Conservation (phyloP, 2,329 filamentous ascomycete species). For the Hypoxylon sp. region DNA sequence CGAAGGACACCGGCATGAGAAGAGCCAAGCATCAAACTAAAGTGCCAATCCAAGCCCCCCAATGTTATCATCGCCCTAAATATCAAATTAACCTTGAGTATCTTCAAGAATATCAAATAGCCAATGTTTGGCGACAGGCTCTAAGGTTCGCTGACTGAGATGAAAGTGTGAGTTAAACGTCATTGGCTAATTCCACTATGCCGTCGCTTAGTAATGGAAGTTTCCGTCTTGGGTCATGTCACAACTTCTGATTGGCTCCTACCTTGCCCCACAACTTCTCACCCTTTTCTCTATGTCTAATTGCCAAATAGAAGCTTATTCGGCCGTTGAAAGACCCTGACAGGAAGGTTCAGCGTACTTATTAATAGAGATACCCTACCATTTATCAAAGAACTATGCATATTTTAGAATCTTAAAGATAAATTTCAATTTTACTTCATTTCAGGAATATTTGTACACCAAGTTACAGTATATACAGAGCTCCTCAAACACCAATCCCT, state of each 20-base stretch:
- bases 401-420: not conserved
- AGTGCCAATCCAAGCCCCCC: not conserved
- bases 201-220: not conserved
- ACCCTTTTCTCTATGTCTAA: not conserved
- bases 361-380: not conserved
- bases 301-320: not conserved
- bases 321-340: not conserved
- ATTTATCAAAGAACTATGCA: not conserved
- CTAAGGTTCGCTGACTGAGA: not conserved
- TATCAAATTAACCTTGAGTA: not conserved
- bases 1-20: not conserved
- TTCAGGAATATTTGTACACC: conserved; percentile 19
- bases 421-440: conserved; percentile 55
- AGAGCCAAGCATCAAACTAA: not conserved
- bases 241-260: not conserved
- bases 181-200: not conserved
- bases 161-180: not conserved
- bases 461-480: conserved; percentile 25
- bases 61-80: not conserved
- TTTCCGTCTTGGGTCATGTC: conserved; percentile 6
- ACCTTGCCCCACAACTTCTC: no score
- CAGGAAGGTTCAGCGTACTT: not conserved
- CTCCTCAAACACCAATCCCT: conserved; percentile 31
- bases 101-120: not conserved
- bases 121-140: not conserved